Conservation (phyloP, 345 rosid species). For the Mercurialis annua region DNA sequence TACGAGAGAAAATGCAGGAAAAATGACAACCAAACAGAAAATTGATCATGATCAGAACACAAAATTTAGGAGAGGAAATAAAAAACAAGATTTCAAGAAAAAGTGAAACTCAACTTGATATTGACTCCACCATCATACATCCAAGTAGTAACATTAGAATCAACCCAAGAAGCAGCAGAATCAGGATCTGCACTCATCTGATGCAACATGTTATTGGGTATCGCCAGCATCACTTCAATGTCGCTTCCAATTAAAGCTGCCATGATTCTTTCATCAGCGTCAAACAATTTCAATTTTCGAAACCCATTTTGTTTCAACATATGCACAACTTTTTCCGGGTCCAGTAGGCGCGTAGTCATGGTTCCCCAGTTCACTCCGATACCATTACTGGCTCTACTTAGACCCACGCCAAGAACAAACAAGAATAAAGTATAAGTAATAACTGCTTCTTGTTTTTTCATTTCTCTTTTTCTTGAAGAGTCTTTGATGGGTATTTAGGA, state of each 20-base stretch:
- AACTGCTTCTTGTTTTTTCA: conserved; percentile 7
- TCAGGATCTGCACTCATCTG: conserved; percentile 15
- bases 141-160: conserved; percentile 25
- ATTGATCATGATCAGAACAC: neutral
- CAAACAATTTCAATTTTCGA: conserved; percentile 39
- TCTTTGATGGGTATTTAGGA: neutral
- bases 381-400: conserved; percentile 7
- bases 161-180: conserved; percentile 24
- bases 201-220: conserved; percentile 28
- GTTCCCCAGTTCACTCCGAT: conserved; percentile 45
- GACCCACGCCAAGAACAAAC: conserved; percentile 11
- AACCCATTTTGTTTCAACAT: conserved; percentile 43
- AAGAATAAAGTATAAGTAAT: conserved; percentile 2
- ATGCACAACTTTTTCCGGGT: conserved; percentile 32
- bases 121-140: conserved; percentile 22
- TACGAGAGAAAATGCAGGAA: neutral
- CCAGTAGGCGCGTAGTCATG: conserved; percentile 35
- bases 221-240: conserved; percentile 46
- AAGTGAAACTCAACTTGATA: conserved; percentile 17
- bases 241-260: conserved; percentile 37
- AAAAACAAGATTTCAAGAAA: neutral
- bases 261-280: conserved; percentile 32
- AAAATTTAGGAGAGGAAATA: neutral
- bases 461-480: conserved; percentile 12
- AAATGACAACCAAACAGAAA: neutral